Base-by-base conservation (phyloP, 805 yeast species). In the Yarrowia hollandica region DNA sequence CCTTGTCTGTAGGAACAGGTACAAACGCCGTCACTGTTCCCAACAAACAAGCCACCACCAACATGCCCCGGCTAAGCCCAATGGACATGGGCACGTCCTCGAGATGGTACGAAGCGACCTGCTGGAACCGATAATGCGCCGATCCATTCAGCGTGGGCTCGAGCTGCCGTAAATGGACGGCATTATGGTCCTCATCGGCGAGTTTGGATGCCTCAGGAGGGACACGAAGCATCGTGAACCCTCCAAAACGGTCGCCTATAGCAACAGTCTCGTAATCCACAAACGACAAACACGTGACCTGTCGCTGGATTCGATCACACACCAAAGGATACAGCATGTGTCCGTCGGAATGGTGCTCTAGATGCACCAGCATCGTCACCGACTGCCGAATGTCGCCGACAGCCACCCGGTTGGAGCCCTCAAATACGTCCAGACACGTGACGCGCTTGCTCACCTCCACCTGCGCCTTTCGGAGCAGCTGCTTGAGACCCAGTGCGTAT, bases 211-310 rank as follows among this genome's bases (percentile, higher is more conserved):
- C 74, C 4, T 76, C 72, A n/a, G 72, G 72, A 0, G 86, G 81
- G 37, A 86, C 71, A 61, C 97, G 74, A 37, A 89, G 71, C 0
- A 88, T 79, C 71, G 85, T 83, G 0, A 90, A 46, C 65, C 86
- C 88, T 0, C 98, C 97, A 71, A 87, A 90, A 67, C 84, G 85
- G 69, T 94, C 98, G 12, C 96, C 96, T 0, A 88, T 89, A 37
- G 86, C 74, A 0, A 87, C 81, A 0, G 97, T 90, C 60, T 82
- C 83, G 62, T 82, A 80, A 68, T 94, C 98, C 5, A 94, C 71
- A 63, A 82, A 72, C 2, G 76, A 67, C 39, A 86, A 64, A 2
- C 83, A 65, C 0, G 95, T 85, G 3, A 86, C 77, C 66, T 86
- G 87, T 28, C 97, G 74, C 30, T 83, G 77, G 34, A 85, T 72